These are phyloP conservation scores for Inonotus obliquus DNA, from an alignment of 1,284 basidiomycete genomes.

Conservation along the genomic window DNA sequence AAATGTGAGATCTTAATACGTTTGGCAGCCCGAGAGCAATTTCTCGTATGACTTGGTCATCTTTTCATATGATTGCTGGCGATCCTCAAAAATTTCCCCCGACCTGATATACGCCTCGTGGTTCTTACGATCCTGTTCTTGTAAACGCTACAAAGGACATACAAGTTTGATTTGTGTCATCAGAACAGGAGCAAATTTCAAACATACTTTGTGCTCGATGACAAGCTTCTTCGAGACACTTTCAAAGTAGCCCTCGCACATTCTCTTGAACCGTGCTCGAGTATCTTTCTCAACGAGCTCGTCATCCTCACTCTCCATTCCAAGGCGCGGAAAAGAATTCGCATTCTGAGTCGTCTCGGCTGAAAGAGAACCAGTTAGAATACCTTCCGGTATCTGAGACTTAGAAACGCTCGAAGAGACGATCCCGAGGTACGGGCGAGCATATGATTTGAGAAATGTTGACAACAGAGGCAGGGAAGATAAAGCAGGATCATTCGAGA, in stretches of 20 bases:
- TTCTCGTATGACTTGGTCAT: conserved; percentile 96
- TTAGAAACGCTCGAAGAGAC: conserved; percentile 40
- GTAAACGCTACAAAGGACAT: conserved; percentile 60
- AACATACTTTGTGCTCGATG: conserved; percentile 78
- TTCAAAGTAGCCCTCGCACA: conserved; percentile 93
- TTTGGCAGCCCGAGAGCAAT: conserved; percentile 79
- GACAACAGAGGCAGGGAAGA: conserved; percentile 82
- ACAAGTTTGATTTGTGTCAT: conserved; percentile 5
- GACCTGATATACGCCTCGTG: conserved; percentile 99
- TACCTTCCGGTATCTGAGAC: conserved; percentile 51
- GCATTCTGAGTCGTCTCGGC: conserved; percentile 36
- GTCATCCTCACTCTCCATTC: conserved; percentile 44
- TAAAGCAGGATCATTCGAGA: conserved; percentile 82
- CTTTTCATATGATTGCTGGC: conserved; percentile 97
- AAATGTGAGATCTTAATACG: conserved; percentile 43
- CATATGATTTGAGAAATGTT: conserved; percentile 82
- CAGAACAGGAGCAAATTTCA: conserved; percentile 4
- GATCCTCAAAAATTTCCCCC: conserved; percentile 98
- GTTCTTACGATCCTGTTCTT: conserved; percentile 94
- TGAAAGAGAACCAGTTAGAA: conserved; percentile 52
- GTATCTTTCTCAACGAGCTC: conserved; percentile 82
- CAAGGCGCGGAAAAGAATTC: conserved; percentile 38
- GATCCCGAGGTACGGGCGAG: conserved; percentile 76
- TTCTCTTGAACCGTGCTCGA: conserved; percentile 84
- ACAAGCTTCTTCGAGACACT: conserved; percentile 87